Base-by-base conservation (phyloP, 169 alveolate species). In the Cryptosporidium ryanae region DNA sequence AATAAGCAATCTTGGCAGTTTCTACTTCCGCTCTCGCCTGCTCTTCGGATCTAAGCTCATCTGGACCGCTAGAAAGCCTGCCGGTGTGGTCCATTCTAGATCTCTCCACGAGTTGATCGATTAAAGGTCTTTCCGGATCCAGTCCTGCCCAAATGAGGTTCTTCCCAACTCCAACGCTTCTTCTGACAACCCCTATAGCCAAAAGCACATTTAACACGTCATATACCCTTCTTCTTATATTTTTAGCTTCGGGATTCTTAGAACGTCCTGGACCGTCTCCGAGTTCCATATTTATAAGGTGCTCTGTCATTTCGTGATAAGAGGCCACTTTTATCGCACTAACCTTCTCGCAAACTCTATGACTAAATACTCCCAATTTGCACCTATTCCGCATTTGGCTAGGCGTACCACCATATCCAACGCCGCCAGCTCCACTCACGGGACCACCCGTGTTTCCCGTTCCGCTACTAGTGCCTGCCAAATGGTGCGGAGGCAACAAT, bases 141-240 rank as follows among this genome's bases (percentile, higher is more conserved):
- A 76, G 31, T 18, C 87, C 87, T 2, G 87, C 87, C 87, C 87
- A 76, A 43, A 76, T 76, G 13, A 76, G 71, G 29, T 76, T 76
- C 59, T 76, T 76, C n/a, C 87, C 87, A 76, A 76, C 87, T 17
- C 87, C 87, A 18, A 76, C 87, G 15, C 87, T 76, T 13, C 87
- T 23, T 21, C 82, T 90, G 18, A 92, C 82, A 49, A 92, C 92
- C 31, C 93, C 93, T 7, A 91, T 82, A 8, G 94, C 92, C 29
- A 90, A 90, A 65, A 94, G 83, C 1, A 94, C 95, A 87, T 92
- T 94, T 43, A 94, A 90, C 1, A 95, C 94, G 66, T 92, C 95
- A 70, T 94, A 94, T n/a, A 94, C 94, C 83, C 96, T 91, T 82
- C 96, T 91, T 83, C 95, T 84, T 5, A 94, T 93, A 70, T 94